Base-by-base conservation (phyloP, 768 basidiomycete genomes). In the Kwoniella sp. region DNA sequence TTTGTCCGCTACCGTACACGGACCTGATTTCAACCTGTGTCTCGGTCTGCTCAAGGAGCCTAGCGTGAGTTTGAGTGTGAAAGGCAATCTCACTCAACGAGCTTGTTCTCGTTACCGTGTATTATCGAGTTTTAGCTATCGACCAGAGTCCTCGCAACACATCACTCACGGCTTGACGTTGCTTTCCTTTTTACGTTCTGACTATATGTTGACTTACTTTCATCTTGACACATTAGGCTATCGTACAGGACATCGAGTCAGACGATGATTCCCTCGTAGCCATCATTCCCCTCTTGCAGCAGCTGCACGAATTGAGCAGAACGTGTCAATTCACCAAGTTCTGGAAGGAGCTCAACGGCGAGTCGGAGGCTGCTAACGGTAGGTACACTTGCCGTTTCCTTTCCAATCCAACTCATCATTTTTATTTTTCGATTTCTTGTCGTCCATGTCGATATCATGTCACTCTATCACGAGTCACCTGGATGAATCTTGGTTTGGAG, bases 21-120 rank as follows among this genome's bases (percentile, higher is more conserved):
- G 77, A 56, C 90, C 94, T 60, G 95, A 99, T 78, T 99, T 95
- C 83, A 89, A 90, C 73, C 89, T 98, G 68, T 94, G 90, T 73
- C 86, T 95, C 70, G 90, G 94, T 52, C 85, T 99, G n/a, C 64
- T 73, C 4, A 59, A 68, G 33, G 74, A 74, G 56, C 73, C 73
- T 25, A 59, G 58, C 7, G 73, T 75, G 24, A 63, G 71, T 67
- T n/a, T n/a, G n/a, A n/a, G n/a, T n/a, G n/a, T n/a, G n/a, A n/a
- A n/a, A n/a, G n/a, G n/a, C n/a, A n/a, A n/a, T n/a, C n/a, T n/a
- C n/a, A n/a, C n/a, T n/a, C n/a, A n/a, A n/a, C n/a, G n/a, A n/a
- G 1, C 24, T 1, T 15, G 26, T 37, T 22, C 19, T n/a, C n/a
- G n/a, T n/a, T n/a, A n/a, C n/a, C n/a, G n/a, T n/a, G n/a, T n/a